Conservation (phyloP, 2,329 filamentous ascomycete genomes). For the Colletotrichum ledebouriae region DNA sequence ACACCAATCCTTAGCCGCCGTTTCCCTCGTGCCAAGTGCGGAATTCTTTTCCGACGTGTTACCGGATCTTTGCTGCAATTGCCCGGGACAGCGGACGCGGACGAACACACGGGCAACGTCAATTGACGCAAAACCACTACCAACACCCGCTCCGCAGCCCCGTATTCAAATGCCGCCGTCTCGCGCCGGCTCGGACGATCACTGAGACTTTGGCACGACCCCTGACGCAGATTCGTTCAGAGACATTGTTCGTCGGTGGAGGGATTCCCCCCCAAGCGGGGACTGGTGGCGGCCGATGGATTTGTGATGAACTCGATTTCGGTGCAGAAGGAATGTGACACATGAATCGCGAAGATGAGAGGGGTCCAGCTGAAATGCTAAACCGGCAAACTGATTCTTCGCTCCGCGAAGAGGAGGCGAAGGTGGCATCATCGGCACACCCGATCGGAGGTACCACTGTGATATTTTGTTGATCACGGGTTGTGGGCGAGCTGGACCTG, state of each 20-base stretch:
- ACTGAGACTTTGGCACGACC: conserved; percentile 31
- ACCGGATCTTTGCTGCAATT: no score
- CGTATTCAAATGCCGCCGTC: conserved; percentile 28
- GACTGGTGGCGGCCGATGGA: not conserved
- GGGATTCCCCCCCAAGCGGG: not conserved
- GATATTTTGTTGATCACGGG: conserved; percentile 13
- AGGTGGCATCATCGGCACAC: not conserved
- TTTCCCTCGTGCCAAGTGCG: conserved; percentile 34
- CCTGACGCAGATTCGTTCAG: conserved; percentile 31
- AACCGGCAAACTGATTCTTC: conserved; percentile 12
- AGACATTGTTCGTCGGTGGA: conserved; percentile 11
- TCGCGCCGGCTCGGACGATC: conserved; percentile 31
- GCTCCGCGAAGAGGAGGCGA: not conserved
- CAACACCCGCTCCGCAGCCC: conserved; percentile 20
- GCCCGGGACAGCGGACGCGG: not conserved
- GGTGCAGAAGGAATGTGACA: not conserved
- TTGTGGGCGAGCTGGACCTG: conserved; percentile 14
- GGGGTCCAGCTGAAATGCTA: conserved; percentile 8
- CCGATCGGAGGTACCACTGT: not conserved
- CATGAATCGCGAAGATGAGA: conserved; percentile 29
- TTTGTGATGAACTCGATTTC: conserved; percentile 14
- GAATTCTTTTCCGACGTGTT: not conserved
- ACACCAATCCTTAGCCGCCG: conserved; percentile 18
- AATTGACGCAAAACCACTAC: conserved; percentile 18
- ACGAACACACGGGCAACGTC: conserved; percentile 16